phyloP scores from a whole-genome alignment of 371 early-diverging fungal species.

The Rhizopus arrhizus region DNA sequence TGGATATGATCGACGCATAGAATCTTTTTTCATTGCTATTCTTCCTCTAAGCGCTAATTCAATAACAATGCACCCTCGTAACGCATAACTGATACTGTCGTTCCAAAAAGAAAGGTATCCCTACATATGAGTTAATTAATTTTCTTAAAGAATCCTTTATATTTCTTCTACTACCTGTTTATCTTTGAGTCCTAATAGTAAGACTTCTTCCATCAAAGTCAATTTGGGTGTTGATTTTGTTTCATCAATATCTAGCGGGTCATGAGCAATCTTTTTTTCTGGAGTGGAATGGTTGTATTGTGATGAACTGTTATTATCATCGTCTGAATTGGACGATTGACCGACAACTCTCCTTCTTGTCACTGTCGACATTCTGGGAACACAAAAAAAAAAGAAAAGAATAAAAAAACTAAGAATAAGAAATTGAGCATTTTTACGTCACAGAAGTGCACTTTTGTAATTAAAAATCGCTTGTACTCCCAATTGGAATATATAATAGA shows the following conservation, averaged over 20 bases:
- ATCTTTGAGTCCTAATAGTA: constrained; percentile 93
- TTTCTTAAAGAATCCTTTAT: too few relatives aligned
- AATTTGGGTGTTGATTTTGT: constrained; percentile 70
- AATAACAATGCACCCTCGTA: constrained; percentile 93
- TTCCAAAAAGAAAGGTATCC: constrained; percentile 98
- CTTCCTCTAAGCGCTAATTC: constrained; percentile 91
- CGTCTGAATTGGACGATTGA: constrained; percentile 31
- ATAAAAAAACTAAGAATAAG: too few relatives aligned
- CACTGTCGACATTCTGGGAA: constrained; percentile 38
- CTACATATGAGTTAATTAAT: constrained; percentile 34
- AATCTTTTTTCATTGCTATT: constrained; percentile 84
- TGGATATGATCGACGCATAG: constrained; percentile 75
- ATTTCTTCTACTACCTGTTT: constrained; percentile 64
- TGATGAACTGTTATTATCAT: constrained; percentile 19
- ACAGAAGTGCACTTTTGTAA: too few relatives aligned
- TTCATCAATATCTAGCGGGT: constrained; percentile 61
- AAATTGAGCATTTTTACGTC: neutral
- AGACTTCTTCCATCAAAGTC: constrained; percentile 92
- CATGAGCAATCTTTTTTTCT: constrained; percentile 51
- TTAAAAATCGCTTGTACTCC: too few relatives aligned
- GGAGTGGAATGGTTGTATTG: constrained; percentile 16
- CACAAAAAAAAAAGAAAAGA: neutral
- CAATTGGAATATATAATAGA: too few relatives aligned
- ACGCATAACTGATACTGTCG: constrained; percentile 94
- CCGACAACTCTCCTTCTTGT: constrained; percentile 49